Evolutionary conservation across 202 grass and related monocot genomes (phyloP).

Genomic region (Zoysia matrella): DNA sequence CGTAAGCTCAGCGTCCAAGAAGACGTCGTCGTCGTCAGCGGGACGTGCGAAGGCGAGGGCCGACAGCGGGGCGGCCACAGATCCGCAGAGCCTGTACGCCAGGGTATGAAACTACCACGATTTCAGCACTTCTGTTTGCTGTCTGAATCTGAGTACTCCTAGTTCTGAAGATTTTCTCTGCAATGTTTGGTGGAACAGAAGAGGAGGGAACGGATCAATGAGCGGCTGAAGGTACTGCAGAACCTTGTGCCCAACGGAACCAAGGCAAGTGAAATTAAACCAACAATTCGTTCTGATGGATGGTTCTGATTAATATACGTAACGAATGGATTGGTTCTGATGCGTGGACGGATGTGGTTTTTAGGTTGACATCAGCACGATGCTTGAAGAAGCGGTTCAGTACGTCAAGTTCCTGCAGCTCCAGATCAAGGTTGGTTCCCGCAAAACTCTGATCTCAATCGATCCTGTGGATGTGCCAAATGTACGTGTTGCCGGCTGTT

Average conservation of each 20-base stretch:
- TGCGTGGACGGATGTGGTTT: no score
- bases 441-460: background rate
- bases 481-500: conserved; percentile 50
- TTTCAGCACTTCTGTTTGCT: background rate
- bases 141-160: background rate
- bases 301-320: no score
- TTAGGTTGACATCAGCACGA: conserved; percentile 79
- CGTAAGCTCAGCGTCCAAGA: conserved; percentile 60
- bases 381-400: conserved; percentile 5
- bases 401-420: conserved; percentile 94
- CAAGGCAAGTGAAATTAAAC: conserved; percentile 31
- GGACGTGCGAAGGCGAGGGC: conserved; percentile 64
- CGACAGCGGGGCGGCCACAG: conserved; percentile 64
- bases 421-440: conserved; percentile 77
- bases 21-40: conserved; percentile 28
- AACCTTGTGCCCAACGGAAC: conserved; percentile 76
- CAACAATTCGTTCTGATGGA: no score
- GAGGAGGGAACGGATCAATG: conserved; percentile 88
- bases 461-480: background rate
- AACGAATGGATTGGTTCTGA: no score
- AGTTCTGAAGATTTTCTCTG: conserved; percentile 29
- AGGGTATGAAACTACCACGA: conserved; percentile 51
- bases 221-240: conserved; percentile 21
- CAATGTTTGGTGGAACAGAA: conserved; percentile 59
- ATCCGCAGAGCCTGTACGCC: conserved; percentile 93